Base-by-base conservation (phyloP, 306 rosid genomes). In the Cajanus cajan region DNA sequence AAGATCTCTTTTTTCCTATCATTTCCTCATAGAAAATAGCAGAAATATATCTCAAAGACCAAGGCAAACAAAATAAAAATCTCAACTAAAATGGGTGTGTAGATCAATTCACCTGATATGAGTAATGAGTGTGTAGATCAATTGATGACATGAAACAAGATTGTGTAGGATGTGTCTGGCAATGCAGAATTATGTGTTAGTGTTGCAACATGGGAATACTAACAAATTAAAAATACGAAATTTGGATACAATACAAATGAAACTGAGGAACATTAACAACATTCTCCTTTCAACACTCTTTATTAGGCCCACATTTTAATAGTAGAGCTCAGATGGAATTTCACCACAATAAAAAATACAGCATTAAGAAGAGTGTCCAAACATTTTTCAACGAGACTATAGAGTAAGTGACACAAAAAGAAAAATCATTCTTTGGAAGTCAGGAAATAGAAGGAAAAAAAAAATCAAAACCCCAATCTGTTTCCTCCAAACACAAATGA, bases 71-170 rank as follows among this genome's bases (percentile, higher is more conserved):
- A 70, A 72, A 79, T 51, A 51, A 80, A 24, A 54, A 71, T 71
- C 31, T 28, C 39, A n/a, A 62, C 76, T 24, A 71, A 59, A 62
- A 64, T 45, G n/a, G n/a, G n/a, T n/a, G n/a, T n/a, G 28, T 67
- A 55, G 65, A 67, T 18, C 71, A 77, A 74, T 85, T 41, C 75
- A 91, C 98, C 97, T 93, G 98, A 87, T 93, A 93, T 14, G 98
- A 93, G 83, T 93, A 93, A 87, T 93, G 98, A 52, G 98, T 93
- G 79, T 93, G 98, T 76, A 93, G 48, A 87, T 93, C 98, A 84
- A 93, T 88, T 2, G 98, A 93, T 0, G 98, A 93, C 98, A 93
- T 93, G 90, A 93, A 93, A 85, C 98, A 93, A 52, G 98, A 93
- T 84, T 93, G 98, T 2, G 98, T 82, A 68, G 98, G 98, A 90